Conservation (phyloP, 805 yeast species). For the Candida suzukii region DNA sequence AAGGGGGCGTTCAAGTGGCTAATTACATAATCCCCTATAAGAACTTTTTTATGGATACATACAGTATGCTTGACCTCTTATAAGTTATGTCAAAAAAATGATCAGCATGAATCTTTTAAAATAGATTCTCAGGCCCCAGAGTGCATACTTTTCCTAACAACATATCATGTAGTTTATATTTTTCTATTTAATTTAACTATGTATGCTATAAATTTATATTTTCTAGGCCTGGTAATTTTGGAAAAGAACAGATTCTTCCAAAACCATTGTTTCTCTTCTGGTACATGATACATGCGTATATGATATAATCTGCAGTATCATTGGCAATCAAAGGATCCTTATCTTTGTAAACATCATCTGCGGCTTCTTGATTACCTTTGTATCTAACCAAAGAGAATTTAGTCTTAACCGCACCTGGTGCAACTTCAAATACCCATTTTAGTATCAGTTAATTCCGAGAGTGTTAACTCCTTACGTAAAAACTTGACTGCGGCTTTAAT, state of each 20-base stretch:
- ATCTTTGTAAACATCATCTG: constrained; percentile 59
- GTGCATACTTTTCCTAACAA: no score
- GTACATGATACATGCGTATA: constrained; percentile 59
- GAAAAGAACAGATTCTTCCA: constrained; percentile 81
- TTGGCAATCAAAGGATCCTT: constrained; percentile 64
- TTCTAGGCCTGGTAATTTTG: constrained; percentile 89
- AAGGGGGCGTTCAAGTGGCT: no score
- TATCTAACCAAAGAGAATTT: constrained; percentile 63
- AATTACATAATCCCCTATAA: no score
- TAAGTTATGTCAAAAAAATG: no score
- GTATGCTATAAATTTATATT: no score
- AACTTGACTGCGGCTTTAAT: constrained; percentile 70
- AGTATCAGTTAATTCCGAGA: no score
- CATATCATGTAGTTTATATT: no score
- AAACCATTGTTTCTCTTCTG: constrained; percentile 65
- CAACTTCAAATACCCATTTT: constrained; percentile 65
- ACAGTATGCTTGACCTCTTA: no score
- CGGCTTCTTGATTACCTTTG: constrained; percentile 53
- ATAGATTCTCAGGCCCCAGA: no score
- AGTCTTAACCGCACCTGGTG: constrained; percentile 77
- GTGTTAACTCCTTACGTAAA: constrained; percentile 51
- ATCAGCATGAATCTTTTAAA: no score
- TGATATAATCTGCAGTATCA: constrained; percentile 71
- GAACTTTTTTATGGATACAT: no score
- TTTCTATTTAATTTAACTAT: no score